These are phyloP conservation scores for Coniferiporia weirii DNA, from an alignment of 1,284 basidiomycete genomes.

Conservation along the genomic window DNA sequence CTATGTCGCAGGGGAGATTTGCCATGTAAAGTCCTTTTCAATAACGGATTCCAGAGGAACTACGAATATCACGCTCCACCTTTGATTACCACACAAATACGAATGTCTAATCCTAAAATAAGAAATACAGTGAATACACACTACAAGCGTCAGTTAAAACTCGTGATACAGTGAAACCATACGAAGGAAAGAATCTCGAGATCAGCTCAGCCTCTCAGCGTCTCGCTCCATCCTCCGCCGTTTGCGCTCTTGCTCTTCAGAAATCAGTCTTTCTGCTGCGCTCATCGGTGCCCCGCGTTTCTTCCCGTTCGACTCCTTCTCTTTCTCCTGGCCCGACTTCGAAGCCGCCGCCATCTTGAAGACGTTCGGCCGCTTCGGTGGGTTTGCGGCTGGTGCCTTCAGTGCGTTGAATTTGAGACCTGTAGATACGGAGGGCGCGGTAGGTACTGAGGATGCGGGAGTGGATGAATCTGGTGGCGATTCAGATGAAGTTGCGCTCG, in stretches of 20 bases:
- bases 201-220: conserved; percentile 4
- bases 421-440: conserved; percentile 30
- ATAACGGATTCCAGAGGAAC: too few species aligned
- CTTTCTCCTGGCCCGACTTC: conserved; percentile 26
- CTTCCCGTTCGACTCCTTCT: conserved; percentile 33
- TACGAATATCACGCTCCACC: too few species aligned
- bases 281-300: conserved; percentile 58
- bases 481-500: conserved; percentile 25
- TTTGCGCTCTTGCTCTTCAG: conserved; percentile 85
- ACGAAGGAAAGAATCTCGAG: not conserved
- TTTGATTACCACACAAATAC: too few species aligned
- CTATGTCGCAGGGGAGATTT: too few species aligned
- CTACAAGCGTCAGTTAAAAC: not conserved
- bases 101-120: not conserved
- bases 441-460: conserved; percentile 25
- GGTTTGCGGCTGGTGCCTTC: conserved; percentile 38
- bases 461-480: conserved; percentile 9
- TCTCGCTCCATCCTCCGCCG: conserved; percentile 63
- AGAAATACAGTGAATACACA: not conserved
- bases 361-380: conserved; percentile 68
- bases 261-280: conserved; percentile 79
- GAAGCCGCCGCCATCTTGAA: conserved; percentile 49
- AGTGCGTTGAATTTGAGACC: conserved; percentile 61
- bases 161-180: not conserved
- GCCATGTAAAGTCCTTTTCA: too few species aligned